A percentile compares a stretch with the other conserved stretches of the same genome.
Evolutionary conservation across 768 basidiomycete genomes (phyloP).

Genomic region (Lentinula sp.): DNA sequence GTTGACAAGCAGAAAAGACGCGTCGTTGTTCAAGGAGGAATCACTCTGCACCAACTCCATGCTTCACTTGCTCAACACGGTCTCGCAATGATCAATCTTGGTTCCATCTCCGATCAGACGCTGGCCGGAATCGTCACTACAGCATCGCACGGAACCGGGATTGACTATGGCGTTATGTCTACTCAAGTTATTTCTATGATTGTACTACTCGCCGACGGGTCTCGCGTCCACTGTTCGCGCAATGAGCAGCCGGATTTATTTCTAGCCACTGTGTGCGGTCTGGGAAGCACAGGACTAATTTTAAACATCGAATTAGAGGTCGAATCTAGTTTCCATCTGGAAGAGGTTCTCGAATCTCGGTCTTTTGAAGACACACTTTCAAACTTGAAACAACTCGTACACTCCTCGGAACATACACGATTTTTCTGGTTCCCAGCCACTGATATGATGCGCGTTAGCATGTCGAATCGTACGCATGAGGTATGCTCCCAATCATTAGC

Average conservation of each 20-base stretch:
- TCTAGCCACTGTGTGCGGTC: conserved; percentile 82
- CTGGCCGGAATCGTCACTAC: conserved; percentile 90
- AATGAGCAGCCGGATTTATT: conserved; percentile 69
- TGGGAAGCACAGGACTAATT: conserved; percentile 89
- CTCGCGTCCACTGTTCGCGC: conserved; percentile 61
- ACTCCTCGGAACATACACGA: conserved; percentile 80
- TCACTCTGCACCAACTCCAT: conserved; percentile 74
- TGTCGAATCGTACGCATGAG: conserved; percentile 70
- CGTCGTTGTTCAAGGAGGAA: conserved; percentile 72
- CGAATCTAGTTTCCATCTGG: conserved; percentile 76
- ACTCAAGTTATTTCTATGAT: conserved; percentile 72
- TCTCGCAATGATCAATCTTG: conserved; percentile 88
- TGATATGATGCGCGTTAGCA: conserved; percentile 63
- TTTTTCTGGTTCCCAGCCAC: conserved; percentile 94
- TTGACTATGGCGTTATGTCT: conserved; percentile 74
- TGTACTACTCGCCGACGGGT: conserved; percentile 73
- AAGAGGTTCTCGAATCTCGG: conserved; percentile 59
- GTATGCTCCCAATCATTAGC: conserved; percentile 21
- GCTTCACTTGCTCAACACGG: conserved; percentile 52
- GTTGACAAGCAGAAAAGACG: conserved; percentile 62
- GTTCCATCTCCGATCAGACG: conserved; percentile 95
- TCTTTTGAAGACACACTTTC: conserved; percentile 58
- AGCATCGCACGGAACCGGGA: conserved; percentile 91
- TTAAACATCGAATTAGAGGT: conserved; percentile 72
- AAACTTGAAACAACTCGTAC: conserved; percentile 48